Conservation (phyloP, 73 alveolate species). For the Symbiodinium natans region DNA sequence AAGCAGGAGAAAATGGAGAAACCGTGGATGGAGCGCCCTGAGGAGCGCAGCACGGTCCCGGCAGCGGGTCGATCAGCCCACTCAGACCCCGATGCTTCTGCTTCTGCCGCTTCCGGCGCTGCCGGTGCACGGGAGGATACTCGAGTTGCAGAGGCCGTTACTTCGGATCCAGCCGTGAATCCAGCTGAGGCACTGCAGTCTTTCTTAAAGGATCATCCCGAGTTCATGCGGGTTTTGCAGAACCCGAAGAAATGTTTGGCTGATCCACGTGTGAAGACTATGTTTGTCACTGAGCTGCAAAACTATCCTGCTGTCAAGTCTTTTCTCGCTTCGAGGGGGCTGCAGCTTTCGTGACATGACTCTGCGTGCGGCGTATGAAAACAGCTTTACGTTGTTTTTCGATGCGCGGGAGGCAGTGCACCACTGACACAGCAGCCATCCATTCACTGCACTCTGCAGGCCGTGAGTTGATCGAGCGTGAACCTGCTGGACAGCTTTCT, state of each 20-base stretch:
- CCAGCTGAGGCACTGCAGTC: conserved; percentile 82
- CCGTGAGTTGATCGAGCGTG: too few species aligned
- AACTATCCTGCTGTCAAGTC: conserved; percentile 92
- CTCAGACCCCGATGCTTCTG: neutral
- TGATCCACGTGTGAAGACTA: conserved; percentile 68
- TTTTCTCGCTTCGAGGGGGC: conserved; percentile 79
- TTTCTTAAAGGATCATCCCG: conserved; percentile 76
- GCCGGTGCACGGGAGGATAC: neutral
- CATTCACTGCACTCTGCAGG: too few species aligned
- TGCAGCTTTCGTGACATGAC: conserved; percentile 47
- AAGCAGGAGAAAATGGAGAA: conserved; percentile 70
- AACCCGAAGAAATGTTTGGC: conserved; percentile 90
- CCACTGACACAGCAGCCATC: too few species aligned
- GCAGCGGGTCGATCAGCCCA: neutral
- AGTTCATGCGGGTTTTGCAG: conserved; percentile 92
- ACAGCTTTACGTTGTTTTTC: neutral
- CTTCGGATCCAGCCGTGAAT: conserved; percentile 10
- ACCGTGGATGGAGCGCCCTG: conserved; percentile 22
- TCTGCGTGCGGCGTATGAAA: conserved; percentile 1
- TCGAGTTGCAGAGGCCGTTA: neutral
- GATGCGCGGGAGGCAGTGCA: too few species aligned
- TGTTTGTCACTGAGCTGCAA: conserved; percentile 87
- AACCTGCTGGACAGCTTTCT: too few species aligned
- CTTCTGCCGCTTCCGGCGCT: neutral
- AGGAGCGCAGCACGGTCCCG: conserved; percentile 11